Evolutionary conservation across 1,284 basidiomycete genomes (phyloP), one percentile per base, ranked within the genome.

Genomic region (Ganoderma meredithae): DNA sequence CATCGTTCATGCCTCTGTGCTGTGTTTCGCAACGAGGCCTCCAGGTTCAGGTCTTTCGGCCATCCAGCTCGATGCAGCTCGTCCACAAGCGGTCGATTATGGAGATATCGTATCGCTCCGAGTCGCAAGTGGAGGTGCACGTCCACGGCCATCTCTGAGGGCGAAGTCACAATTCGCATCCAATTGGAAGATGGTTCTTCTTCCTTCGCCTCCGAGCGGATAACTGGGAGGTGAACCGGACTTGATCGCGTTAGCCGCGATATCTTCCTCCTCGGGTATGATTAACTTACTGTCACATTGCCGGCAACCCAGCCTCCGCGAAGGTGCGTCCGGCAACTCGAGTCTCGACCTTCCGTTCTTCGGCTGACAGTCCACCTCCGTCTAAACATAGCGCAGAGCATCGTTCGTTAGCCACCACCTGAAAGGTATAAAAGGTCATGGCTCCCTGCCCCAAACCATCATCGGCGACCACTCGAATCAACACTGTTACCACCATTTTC

Each of bases 291-390:
- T 19, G 55, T 58, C 55, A 36, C 33, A n/a, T 8, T 6, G 31
- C 36, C 19, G 55, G 55, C 55, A 58, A 13, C 55, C n/a, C 55
- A 39, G 33, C 33, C 31, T 58, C 55, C 19, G 55, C 39, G 55
- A 58, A 58, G 55, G 19, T 58, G 39, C 39, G 55, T 58, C 55
- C 55, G 33, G 33, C 17, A 58, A 36, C 33, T 39, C 31, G 39
- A 58, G 33, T 31, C 33, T 33, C 31, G 36, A 12, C 55, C 36
- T 15, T 17, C 8, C 55, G 12, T 7, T 8, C 8, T 12, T 39
- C 19, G 52, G 52, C 27, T 55, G 27, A 33, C 27, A 15, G 27
- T 27, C 52, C 17, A 15, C 31, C 52, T 17, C 52, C 27, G 22
- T 33, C 33, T 27, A 9, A 58, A 58, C 33, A 58, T 39, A 27